These are phyloP conservation scores for Pleoardoris graminearum DNA, from an alignment of 2,329 filamentous ascomycete species.

Conservation along the genomic window DNA sequence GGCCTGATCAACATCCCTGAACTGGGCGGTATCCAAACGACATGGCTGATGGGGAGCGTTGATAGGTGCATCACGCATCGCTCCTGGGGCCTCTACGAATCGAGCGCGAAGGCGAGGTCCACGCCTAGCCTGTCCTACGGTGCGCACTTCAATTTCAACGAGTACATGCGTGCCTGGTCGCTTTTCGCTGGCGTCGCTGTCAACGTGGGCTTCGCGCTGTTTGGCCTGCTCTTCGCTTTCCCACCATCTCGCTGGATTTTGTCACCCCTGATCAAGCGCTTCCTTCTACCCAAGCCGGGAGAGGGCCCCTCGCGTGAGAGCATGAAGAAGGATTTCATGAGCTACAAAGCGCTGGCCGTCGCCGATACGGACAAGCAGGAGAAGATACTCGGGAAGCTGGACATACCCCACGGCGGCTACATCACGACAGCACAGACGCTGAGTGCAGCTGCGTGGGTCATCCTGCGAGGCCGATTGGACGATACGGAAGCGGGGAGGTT, in stretches of 20 bases:
- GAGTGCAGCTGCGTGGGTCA: conserved; percentile 65
- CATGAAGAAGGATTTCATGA: conserved; percentile 62
- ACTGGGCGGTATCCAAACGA: conserved; percentile 63
- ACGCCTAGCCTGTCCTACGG: conserved; percentile 56
- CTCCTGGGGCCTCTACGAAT: conserved; percentile 59
- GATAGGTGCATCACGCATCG: conserved; percentile 63
- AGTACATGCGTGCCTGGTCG: conserved; percentile 59
- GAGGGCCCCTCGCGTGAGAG: conserved; percentile 50
- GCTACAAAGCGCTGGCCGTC: conserved; percentile 66
- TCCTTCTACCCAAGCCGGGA: conserved; percentile 34
- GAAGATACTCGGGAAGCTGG: conserved; percentile 60
- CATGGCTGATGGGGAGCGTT: conserved; percentile 55
- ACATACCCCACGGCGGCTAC: conserved; percentile 66
- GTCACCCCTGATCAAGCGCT: conserved; percentile 33
- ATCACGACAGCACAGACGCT: conserved; percentile 67
- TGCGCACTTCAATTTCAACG: conserved; percentile 59
- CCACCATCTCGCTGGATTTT: conserved; percentile 56
- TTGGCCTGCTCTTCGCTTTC: conserved; percentile 52
- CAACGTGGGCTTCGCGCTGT: conserved; percentile 54
- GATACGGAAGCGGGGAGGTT: conserved; percentile 57
- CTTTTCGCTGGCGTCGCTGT: conserved; percentile 53
- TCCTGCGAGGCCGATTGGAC: conserved; percentile 61
- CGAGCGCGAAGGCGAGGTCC: conserved; percentile 38
- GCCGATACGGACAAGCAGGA: conserved; percentile 54
- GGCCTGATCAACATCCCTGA: conserved; percentile 59